phyloP scores from a whole-genome alignment of 139 green algal genomes.

The Closterium sp. region DNA sequence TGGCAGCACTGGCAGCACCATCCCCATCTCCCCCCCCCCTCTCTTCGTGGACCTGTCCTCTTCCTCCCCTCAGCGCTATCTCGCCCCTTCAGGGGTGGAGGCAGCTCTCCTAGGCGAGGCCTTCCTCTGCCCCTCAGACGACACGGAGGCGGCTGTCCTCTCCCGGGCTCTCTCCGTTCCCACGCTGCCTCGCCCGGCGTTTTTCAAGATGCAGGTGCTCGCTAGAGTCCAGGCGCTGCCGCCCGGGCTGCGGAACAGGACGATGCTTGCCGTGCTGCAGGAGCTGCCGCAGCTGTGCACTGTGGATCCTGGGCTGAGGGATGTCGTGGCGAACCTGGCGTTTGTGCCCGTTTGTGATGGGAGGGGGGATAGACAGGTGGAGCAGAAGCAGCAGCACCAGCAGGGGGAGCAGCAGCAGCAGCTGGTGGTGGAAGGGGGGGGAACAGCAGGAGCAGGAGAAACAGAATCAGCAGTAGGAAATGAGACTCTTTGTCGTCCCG shows the following conservation, averaged over 20 bases:
- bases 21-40: neutral
- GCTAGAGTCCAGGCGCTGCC: slow-evolving; percentile 12
- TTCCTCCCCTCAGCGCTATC: neutral
- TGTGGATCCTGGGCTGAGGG: slow-evolving; percentile 3
- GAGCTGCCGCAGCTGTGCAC: slow-evolving; percentile 19
- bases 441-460: slow-evolving; percentile 1
- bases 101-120: slow-evolving; percentile 50
- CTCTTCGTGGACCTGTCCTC: neutral
- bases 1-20: neutral
- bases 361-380: slow-evolving; percentile 22
- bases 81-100: slow-evolving; percentile 57
- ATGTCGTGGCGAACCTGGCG: slow-evolving; percentile 36
- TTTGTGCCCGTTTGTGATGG: slow-evolving; percentile 61
- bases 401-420: neutral
- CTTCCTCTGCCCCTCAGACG: slow-evolving; percentile 52
- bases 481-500: neutral
- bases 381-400: neutral
- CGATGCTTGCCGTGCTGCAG: slow-evolving; percentile 25
- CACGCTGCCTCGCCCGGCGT: slow-evolving; percentile 34
- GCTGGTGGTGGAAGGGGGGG: slow-evolving; percentile 40
- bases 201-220: slow-evolving; percentile 52
- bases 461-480: neutral
- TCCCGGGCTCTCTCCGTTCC: slow-evolving; percentile 53
- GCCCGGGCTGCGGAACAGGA: neutral
- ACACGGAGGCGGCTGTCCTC: slow-evolving; percentile 57